Base-by-base conservation (phyloP, 2,329 filamentous ascomycete genomes). In the Xylariaceae sp. region DNA sequence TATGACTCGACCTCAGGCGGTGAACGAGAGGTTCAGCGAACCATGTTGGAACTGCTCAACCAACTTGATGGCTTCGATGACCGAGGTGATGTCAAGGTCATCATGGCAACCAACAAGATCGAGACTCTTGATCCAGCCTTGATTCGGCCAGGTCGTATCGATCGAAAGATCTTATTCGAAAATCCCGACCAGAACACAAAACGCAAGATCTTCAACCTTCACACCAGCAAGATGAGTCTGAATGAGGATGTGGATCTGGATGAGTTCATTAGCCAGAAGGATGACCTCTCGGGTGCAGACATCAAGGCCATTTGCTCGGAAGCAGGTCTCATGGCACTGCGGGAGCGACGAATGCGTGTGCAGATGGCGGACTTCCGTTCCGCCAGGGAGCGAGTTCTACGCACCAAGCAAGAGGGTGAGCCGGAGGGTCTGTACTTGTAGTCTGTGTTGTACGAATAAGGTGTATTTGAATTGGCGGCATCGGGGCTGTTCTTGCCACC, bases 51-150 rank as follows among this genome's bases (percentile, higher is more conserved):
- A 63, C 79, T 98, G 41, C 83, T 98, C 32, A 98, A 98, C 69
- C 93, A 98, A 72, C 83, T 98, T 8, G 93, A 98, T 64, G 93
- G 93, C 58, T 98, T 98, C 69, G 93, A 98, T 62, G 94, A 98
- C 66, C 87, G 93, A 47, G 94, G 93, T 55, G 93, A 98, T 63
- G 91, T 98, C 68, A 98, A 98, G 75, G 93, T 98, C 48, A 91
- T 98, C 66, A 97, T 98, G 90, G 94, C 93, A 11, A 98, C 93
- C 53, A 98, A 98, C 82, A 98, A 98, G 80, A 98, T 98, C 54
- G 94, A 98, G 55, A 95, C 89, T 3, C 77, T 98, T 19, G 94
- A 98, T 61, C 93, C 93, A 41, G 93, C 93, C 15, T 76, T 98
- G 54, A 98, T 98, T 62, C 85, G 93, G 53, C 93, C 93, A 34